Base-by-base conservation (phyloP, 2,329 filamentous ascomycete species). In the Fusarium temperatum region DNA sequence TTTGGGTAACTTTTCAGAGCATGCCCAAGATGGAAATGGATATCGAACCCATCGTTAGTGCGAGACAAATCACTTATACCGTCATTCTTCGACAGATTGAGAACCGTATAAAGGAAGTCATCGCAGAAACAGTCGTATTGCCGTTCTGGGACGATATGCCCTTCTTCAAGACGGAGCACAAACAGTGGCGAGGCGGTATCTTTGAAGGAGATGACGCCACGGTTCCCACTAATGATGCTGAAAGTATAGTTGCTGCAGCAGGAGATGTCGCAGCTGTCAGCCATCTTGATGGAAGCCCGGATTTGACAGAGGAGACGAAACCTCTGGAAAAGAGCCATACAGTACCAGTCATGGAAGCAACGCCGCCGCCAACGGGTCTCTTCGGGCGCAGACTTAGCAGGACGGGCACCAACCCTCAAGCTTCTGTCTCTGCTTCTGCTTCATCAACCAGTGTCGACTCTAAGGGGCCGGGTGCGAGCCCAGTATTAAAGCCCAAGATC, bases 71-170 rank as follows among this genome's bases (percentile, higher is more conserved):
- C 74, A 98, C 96, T 0, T 98, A 98, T 82, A 94, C 92, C 4
- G 89, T 98, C 67, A 96, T 99, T 63, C 87, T 98, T 18, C 91
- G 95, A 56, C 94, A 97, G 70, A 98, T 99, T 67, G 96, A 99
- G 82, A 97, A 93, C 79, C 89, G 95, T 56, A 98, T 99, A 80
- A 93, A 97, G 78, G 95, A 98, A 82, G 95, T 98, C 14, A 88
- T 99, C 68, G 94, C 93, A 15, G 96, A 99, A 83, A 98, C 95
- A 3, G 82, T 98, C 26, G 96, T 99, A 5, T 86, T 92, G 63
- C 96, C 96, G 0, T 97, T 97, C 80, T 99, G 96, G 96, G 96
- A 99, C 74, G 96, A 99, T 80, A 89, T 94, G 30, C 95, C 96
- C 0, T 98, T 99, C 82, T 92, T 94, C 80, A 90, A 93, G 76